Evolutionary conservation across 495 filamentous ascomycete species (phyloP), one percentile per base, ranked within the genome.

Genomic region (Apodospora peruviana): DNA sequence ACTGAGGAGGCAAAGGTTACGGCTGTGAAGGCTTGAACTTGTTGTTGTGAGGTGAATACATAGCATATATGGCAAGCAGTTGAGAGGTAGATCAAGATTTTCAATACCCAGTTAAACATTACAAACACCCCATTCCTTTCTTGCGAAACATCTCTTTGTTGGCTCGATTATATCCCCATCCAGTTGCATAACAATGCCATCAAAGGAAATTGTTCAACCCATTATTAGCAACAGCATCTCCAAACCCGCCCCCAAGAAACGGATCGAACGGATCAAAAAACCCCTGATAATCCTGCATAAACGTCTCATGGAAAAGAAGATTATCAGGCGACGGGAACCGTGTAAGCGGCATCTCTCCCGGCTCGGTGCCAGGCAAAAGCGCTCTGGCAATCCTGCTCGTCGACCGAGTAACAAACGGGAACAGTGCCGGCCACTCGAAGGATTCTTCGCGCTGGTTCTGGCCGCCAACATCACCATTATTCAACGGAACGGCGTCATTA

Each of bases 361-460:
- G 43, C 20, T 51, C 52, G 9, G 12, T 35, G 19, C 52, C 52
- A n/a, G 39, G 47, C 23, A 55, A 18, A 7, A 55, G 37, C n/a
- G 29, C 47, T 27, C 42, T 49, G 19, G 61, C 59, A 29, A 66
- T 55, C 4, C 46, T 52, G 46, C 58, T 58, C 17, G 63, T 66
- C 18, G 47, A 24, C 2, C 51, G 36, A 3, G 59, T 57, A 17
- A 53, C 64, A 49, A 65, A 67, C 0, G 62, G 62, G 18, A 65
- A 64, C 40, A 56, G 53, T 2, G 25, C 49, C 9, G 53, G 58
- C 65, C 62, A 66, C 34, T 65, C 55, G 52, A 63, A 62, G 4
- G 49, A 56, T 24, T 45, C 40, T 2, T 47, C 37, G 35, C 42
- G 45, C 29, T 35, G 20, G 10, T 43, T 14, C 7, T 32, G 7